Base-by-base conservation (phyloP, 805 yeast genomes). In the Saccharomycopsis fodiens region DNA sequence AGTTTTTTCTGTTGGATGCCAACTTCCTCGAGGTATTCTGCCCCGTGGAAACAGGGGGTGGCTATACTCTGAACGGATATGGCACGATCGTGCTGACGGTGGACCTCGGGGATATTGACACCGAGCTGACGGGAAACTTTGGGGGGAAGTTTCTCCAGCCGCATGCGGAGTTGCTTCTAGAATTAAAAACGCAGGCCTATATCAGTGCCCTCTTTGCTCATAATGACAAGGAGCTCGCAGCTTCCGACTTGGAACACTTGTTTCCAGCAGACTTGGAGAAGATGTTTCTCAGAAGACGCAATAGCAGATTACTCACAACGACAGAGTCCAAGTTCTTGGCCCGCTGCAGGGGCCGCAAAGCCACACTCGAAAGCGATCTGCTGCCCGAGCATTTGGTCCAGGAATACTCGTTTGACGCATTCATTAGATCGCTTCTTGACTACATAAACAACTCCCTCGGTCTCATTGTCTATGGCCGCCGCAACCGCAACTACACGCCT, bases 111-210 rank as follows among this genome's bases (percentile, higher is more conserved):
- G 19, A 17, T n/a, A 34, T 44, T 19, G 31, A 46, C 4, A 53
- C 59, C n/a, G 62, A 64, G 25, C 70, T 70, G 6, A 72, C 65
- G 39, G 48, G 45, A 6, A 32, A 32, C 15, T 6, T 32, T 17
- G 36, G 58, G 21, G 70, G 87, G 3, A 76, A 80, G 54, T 66
- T 93, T 35, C 66, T 87, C 48, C 88, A 88, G 59, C 76, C 84
- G 7, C 96, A 86, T 55, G 88, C 93, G 0, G 78, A 76, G 10
- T 64, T 93, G 42, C 87, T 73, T 54, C 68, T 93, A 34, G 97
- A 93, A 54, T 71, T 93, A 59, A 93, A 93, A 60, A 93, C 98
- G 0, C 98, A 93, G 62, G 96, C 96, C 0, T 93, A 79, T 58
- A 88, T 93, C 17, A 82, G 96, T 1, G 96, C 95, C 0, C 62